Percentiles rank a stretch among this genome's conserved stretches.
Evolutionary conservation across 805 yeast species (phyloP).

Genomic region (Saccharomyces paradoxus): DNA sequence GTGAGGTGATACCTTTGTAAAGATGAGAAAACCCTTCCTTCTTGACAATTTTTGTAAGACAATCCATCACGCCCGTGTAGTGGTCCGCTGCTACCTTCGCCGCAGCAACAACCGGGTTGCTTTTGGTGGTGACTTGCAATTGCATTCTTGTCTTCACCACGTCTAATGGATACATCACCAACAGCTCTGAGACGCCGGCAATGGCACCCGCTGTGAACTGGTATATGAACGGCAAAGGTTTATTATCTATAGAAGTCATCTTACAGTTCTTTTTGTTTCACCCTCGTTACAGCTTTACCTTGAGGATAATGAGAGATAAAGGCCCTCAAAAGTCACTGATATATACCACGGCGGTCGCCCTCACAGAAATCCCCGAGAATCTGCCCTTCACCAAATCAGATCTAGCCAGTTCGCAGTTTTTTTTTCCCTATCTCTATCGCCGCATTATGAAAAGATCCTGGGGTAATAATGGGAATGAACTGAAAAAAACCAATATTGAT

Average conservation of each 20-base stretch:
- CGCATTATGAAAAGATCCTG: background rate
- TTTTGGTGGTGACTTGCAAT: constrained; percentile 46
- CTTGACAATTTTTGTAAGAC: constrained; percentile 72
- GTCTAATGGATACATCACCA: constrained; percentile 93
- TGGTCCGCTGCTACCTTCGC: constrained; percentile 32
- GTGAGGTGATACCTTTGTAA: constrained; percentile 92
- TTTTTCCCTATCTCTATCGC: background rate
- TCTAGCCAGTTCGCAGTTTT: background rate
- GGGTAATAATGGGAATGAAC: background rate
- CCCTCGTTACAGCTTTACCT: background rate
- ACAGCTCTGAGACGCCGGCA: constrained; percentile 94
- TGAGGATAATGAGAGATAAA: background rate
- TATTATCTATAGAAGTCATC: constrained; percentile 9
- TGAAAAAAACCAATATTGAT: background rate
- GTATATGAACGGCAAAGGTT: constrained; percentile 79
- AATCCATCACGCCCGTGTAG: constrained; percentile 78
- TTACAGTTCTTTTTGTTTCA: background rate
- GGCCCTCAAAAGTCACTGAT: background rate
- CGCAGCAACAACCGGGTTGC: constrained; percentile 25
- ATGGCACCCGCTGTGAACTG: constrained; percentile 89
- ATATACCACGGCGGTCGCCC: background rate
- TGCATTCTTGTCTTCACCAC: constrained; percentile 96
- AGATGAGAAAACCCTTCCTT: constrained; percentile 78
- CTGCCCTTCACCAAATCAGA: background rate
- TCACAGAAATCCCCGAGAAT: background rate